Base-by-base conservation (phyloP, 768 basidiomycete genomes). In the Boletus patriciae region DNA sequence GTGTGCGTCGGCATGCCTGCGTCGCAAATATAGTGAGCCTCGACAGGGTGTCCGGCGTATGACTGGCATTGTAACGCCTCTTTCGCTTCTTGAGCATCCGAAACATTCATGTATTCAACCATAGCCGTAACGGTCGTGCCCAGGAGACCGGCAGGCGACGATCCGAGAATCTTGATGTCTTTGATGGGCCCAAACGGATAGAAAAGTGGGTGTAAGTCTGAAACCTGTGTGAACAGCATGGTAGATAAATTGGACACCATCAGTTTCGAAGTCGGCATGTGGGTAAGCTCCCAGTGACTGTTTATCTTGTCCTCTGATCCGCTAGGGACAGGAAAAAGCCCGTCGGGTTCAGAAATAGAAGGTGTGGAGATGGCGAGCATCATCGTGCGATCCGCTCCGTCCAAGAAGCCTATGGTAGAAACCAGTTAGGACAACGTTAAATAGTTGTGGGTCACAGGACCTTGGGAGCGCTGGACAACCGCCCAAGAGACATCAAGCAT, bases 401-500 rank as follows among this genome's bases (percentile, higher is more conserved):
- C 90, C 57, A 92, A 76, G 64, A 91, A 91, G 21, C 88, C 90
- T 90, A 29, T 15, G 9, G 58, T 5, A 27, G 19, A 58, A 50
- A 23, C 23, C n/a, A 51, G 41, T 60, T 31, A 58, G 51, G 50
- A 37, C 18, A 37, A 54, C 46, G 37, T 11, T 36, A 36, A 50
- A 29, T 50, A 1, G 31, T 36, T 33, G 12, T 23, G 31, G 4
- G 8, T 6, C 3, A 60, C 36, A 55, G 19, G 34, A 88, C 89
- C 90, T 79, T 87, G 85, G 59, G 90, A 92, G 44, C 90, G 88
- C 62, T 92, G 90, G 37, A 92, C 90, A 23, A 92, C 90, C 18
- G 90, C 90, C 90, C 90, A 92, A 7, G 90, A 91, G 50, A 92
- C 82, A 66, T 92, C 90, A 45, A 92, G 82, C 19, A 80, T 77